These are phyloP conservation scores for Leishmania martiniquensis DNA, from an alignment of 208 protist genomes.

Conservation along the genomic window DNA sequence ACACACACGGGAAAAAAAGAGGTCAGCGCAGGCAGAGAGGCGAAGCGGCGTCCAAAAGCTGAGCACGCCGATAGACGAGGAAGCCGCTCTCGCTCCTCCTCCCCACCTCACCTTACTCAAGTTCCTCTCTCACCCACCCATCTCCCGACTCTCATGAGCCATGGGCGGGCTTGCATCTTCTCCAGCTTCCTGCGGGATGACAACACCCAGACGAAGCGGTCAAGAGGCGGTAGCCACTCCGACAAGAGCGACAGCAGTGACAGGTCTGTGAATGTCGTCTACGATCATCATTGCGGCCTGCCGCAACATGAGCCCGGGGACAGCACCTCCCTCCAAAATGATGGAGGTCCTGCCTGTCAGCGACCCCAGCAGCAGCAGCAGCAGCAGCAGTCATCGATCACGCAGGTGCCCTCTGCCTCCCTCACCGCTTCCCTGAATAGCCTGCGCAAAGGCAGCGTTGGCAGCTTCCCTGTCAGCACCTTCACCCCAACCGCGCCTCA, in stretches of 20 bases:
- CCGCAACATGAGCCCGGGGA: neutral
- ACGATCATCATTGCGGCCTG: conserved; percentile 13
- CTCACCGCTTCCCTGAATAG: neutral
- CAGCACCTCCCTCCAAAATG: neutral
- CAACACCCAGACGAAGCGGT: neutral
- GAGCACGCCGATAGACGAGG: too few species aligned
- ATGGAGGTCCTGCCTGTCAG: neutral
- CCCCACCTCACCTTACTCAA: too few species aligned
- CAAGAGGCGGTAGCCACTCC: neutral
- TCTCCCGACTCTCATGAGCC: conserved; percentile 8
- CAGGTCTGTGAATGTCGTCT: conserved; percentile 12
- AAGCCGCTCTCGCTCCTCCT: too few species aligned
- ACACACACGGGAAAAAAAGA: too few species aligned
- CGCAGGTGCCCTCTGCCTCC: neutral
- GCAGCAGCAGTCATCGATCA: neutral
- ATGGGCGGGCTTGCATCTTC: neutral
- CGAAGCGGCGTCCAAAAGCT: too few species aligned
- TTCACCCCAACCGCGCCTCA: neutral
- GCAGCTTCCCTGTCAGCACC: conserved; percentile 5
- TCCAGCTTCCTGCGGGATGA: neutral
- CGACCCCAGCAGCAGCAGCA: neutral
- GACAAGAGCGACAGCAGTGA: conserved; percentile 3
- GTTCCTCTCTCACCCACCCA: neutral
- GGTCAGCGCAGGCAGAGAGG: too few species aligned
- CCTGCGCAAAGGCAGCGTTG: neutral